Conservation (phyloP, 2,329 filamentous ascomycete genomes). For the Akanthomyces muscarius region DNA sequence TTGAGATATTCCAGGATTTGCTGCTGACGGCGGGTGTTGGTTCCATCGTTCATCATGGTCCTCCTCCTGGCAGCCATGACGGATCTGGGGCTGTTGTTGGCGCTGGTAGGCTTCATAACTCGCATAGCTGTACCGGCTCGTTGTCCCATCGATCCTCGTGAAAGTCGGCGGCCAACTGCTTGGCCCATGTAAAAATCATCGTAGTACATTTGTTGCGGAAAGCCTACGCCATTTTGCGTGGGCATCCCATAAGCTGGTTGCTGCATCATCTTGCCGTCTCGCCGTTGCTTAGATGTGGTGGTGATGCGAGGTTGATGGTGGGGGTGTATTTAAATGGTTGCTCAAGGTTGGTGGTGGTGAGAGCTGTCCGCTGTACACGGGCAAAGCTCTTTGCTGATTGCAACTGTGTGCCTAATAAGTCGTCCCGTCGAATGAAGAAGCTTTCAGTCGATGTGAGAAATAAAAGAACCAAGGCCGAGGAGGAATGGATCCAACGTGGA, state of each 20-base stretch:
- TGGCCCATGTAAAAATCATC: conserved; percentile 52
- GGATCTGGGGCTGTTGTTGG: conserved; percentile 64
- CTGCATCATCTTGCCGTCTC: conserved; percentile 17
- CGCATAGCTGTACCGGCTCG: conserved; percentile 51
- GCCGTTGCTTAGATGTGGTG: conserved; percentile 4
- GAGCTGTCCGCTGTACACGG: neutral
- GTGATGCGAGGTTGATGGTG: conserved; percentile 5
- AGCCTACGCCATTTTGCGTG: conserved; percentile 1
- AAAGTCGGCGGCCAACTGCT: conserved; percentile 44
- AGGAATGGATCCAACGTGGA: conserved; percentile 9
- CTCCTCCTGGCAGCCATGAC: conserved; percentile 49
- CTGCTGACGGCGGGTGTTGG: conserved; percentile 42
- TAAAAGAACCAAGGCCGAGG: neutral
- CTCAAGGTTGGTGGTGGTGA: neutral
- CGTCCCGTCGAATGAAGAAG: conserved; percentile 2
- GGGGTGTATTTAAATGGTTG: conserved; percentile 7
- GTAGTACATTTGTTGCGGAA: conserved; percentile 35
- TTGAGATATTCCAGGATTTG: conserved; percentile 42
- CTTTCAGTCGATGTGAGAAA: neutral
- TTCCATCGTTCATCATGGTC: conserved; percentile 51
- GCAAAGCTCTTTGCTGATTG: neutral
- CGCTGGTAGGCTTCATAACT: conserved; percentile 61
- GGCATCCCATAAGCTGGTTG: conserved; percentile 18
- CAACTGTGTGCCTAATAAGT: neutral
- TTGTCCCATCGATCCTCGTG: conserved; percentile 48